Conservation (phyloP, 176 grass and related monocot genomes). For the Melocanna baccifera region DNA sequence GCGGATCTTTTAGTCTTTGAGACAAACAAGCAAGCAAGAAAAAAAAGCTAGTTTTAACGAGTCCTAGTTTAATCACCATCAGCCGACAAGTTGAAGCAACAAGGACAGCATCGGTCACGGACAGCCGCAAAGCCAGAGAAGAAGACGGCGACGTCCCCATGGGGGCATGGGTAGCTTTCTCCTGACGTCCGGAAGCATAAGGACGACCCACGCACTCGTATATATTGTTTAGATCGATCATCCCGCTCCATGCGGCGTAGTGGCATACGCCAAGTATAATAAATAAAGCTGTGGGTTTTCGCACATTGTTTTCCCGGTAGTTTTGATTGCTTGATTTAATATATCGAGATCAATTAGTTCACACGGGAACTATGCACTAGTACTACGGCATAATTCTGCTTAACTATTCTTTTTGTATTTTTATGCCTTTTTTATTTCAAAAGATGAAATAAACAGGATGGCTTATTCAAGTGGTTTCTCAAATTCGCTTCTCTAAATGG, state of each 20-base stretch:
- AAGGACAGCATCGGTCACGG: background rate
- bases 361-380: too few species aligned
- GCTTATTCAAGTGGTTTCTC: too few species aligned
- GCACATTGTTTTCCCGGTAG: constrained; percentile 11
- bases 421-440: too few species aligned
- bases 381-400: too few species aligned
- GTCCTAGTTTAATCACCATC: background rate
- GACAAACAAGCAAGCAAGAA: background rate
- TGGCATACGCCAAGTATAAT: background rate
- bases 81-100: background rate
- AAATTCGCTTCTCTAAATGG: too few species aligned
- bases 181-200: background rate
- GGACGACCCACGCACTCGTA: background rate
- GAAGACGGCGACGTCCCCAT: background rate
- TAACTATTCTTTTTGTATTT: too few species aligned
- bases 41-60: too few species aligned
- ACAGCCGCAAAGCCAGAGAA: constrained; percentile 7
- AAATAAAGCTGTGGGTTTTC: background rate
- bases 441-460: too few species aligned
- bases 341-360: background rate
- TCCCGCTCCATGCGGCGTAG: background rate
- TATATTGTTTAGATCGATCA: background rate
- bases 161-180: background rate
- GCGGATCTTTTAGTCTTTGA: background rate
- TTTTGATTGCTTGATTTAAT: background rate